Conservation (phyloP, 306 rosid species). For the Alnus rubra region DNA sequence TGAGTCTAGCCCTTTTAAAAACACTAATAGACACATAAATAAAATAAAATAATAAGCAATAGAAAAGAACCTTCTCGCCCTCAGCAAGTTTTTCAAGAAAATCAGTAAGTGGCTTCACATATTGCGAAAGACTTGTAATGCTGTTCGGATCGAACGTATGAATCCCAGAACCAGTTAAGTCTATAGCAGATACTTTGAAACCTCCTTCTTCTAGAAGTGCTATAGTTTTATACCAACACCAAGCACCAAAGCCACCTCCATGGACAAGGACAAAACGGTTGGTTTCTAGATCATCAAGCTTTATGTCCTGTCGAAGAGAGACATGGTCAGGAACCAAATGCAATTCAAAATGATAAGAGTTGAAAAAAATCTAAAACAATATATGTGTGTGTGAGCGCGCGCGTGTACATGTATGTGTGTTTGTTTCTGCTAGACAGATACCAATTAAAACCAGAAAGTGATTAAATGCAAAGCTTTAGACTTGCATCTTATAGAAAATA, state of each 20-base stretch:
- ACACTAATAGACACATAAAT: background rate
- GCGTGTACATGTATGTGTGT: too few species aligned
- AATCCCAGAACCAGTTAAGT: slow-evolving; percentile 92
- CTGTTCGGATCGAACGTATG: slow-evolving; percentile 73
- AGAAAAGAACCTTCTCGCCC: slow-evolving; percentile 64
- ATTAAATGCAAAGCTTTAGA: background rate
- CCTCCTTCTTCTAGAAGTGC: slow-evolving; percentile 93
- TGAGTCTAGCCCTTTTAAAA: background rate
- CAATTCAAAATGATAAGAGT: slow-evolving; percentile 11
- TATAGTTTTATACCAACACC: slow-evolving; percentile 99
- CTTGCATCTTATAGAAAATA: background rate
- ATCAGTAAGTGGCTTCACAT: slow-evolving; percentile 84
- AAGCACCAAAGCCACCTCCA: slow-evolving; percentile 99
- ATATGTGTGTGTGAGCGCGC: background rate
- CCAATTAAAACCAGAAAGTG: background rate
- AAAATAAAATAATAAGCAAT: slow-evolving; percentile 7
- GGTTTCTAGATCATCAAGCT: slow-evolving; percentile 85
- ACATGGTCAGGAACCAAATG: slow-evolving; percentile 18
- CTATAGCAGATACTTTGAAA: slow-evolving; percentile 80
- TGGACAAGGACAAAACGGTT: slow-evolving; percentile 89
- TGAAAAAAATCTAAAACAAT: slow-evolving; percentile 9
- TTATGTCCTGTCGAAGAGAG: slow-evolving; percentile 57
- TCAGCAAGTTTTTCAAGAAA: slow-evolving; percentile 75
- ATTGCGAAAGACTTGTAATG: slow-evolving; percentile 69
- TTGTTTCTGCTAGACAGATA: background rate